Base-by-base conservation (phyloP, 1,284 basidiomycete genomes). In the Leccinum glutinopallens region DNA sequence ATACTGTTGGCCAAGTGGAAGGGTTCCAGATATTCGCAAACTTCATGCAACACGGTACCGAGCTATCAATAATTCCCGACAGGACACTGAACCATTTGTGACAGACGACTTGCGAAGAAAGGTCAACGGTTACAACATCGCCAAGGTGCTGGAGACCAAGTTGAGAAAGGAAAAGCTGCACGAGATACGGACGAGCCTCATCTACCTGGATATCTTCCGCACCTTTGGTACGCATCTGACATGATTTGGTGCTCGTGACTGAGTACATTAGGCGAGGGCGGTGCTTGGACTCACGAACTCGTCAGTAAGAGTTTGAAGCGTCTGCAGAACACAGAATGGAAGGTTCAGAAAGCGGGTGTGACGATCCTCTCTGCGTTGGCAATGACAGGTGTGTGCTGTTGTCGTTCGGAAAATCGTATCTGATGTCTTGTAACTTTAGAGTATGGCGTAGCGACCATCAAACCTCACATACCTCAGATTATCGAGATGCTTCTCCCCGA, bases 1-100 rank as follows among this genome's bases (percentile, higher is more conserved):
- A 75, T 51, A 66, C 74, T 8, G 64, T 73, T 1, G 74, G 73
- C 22, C 59, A n/a, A 4, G 61, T 75, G 1, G 71, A 73, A 59
- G 72, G 74, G 5, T 73, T 75, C 58, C 74, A 73, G 37, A 65
- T 73, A 5, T 75, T 75, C 10, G 58, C 55, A 15, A 62, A 74
- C 29, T 46, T 75, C 6, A 74, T 75, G 66, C 59, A 63, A 55
- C 32, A 73, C 6, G 64, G 71, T 73, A 66, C 64, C 7, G 33
- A 15, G 15, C 5, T 13, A 33, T 5, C 9, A 9, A 51, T 39
- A 19, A 25, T 32, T n/a, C 2, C n/a, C 15, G 1, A 32, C 0
- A 12, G 13, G 12, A 19, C 57, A 6, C 59, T 70, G 41, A 73
- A 46, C 22, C 3, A 17, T 56, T 6, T 32, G 59, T 19, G 2